phyloP scores from a whole-genome alignment of 345 rosid species.

The Lepidium sativum region DNA sequence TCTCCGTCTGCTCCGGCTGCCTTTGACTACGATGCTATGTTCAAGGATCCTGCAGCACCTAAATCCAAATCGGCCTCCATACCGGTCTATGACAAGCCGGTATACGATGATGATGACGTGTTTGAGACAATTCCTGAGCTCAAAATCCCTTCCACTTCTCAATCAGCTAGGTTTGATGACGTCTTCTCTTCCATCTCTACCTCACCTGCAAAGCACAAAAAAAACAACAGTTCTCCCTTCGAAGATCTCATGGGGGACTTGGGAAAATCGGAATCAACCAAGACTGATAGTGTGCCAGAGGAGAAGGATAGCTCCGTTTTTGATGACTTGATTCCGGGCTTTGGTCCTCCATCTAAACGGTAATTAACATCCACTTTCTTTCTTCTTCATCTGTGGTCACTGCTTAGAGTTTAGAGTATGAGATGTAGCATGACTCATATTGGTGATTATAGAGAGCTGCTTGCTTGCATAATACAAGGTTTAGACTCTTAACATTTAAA shows the following conservation, averaged over 20 bases:
- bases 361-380: conserved; percentile 20
- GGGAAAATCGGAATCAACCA: conserved; percentile 29
- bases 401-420: background rate
- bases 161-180: conserved; percentile 34
- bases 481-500: background rate
- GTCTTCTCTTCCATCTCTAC: conserved; percentile 33
- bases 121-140: conserved; percentile 63
- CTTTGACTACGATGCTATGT: conserved; percentile 46
- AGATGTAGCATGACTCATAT: background rate
- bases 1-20: conserved; percentile 11
- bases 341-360: conserved; percentile 45
- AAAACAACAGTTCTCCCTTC: conserved; percentile 27
- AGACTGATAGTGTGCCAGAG: conserved; percentile 21
- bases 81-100: conserved; percentile 64
- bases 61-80: conserved; percentile 25
- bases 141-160: conserved; percentile 35
- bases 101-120: conserved; percentile 67
- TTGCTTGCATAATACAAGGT: background rate
- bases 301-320: conserved; percentile 36
- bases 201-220: conserved; percentile 22
- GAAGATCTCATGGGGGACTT: conserved; percentile 55
- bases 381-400: background rate
- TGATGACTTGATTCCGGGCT: conserved; percentile 72
- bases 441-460: background rate
- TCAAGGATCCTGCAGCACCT: conserved; percentile 31